Base-by-base conservation (phyloP, 257 asterid species). In the Jacaranda copaia region DNA sequence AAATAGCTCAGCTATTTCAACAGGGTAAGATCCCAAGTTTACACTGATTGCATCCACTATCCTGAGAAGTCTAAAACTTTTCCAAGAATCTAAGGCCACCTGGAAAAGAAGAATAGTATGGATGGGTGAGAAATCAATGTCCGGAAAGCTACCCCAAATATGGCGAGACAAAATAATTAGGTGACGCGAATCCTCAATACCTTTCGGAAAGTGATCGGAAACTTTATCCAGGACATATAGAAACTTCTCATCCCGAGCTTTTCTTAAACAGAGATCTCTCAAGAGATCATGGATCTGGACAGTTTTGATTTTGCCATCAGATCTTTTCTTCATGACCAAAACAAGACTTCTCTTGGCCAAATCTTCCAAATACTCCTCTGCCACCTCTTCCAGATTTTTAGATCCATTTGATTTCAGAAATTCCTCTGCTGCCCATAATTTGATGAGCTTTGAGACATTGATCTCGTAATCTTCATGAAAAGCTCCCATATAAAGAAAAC, bases 361-460 rank as follows among this genome's bases (percentile, higher is more conserved):
- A 25, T 56, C 79, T 16, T 64, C 35, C 18, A 79, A 16, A 35
- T 67, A 72, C n/a, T 73, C 79, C 36, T 19, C 43, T 4, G 79
- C 79, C 11, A 14, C 38, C 43, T 68, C 76, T 46, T 77, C 81
- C 18, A 32, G 12, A 6, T 5, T 49, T 15, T 65, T 57, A 12
- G 64, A 19, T 9, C 25, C 38, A 11, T 7, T 43, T 20, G 46
- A 25, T 3, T 58, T 16, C 15, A 73, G 12, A 48, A 73, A 73
- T 0, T 70, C 77, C 77, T 73, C 70, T 3, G 80, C 80, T 4
- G 52, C 59, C 80, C 80, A 76, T 36, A 76, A 59, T 20, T 61
- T 45, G 32, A 76, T 43, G 15, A 76, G 56, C 18, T 43, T 68
- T 2, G 68, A 55, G 11, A 56, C 68, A 5, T 4, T 15, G 18